These are phyloP conservation scores for Przewalskia tangutica DNA, from an alignment of 257 asterid genomes.

Conservation along the genomic window DNA sequence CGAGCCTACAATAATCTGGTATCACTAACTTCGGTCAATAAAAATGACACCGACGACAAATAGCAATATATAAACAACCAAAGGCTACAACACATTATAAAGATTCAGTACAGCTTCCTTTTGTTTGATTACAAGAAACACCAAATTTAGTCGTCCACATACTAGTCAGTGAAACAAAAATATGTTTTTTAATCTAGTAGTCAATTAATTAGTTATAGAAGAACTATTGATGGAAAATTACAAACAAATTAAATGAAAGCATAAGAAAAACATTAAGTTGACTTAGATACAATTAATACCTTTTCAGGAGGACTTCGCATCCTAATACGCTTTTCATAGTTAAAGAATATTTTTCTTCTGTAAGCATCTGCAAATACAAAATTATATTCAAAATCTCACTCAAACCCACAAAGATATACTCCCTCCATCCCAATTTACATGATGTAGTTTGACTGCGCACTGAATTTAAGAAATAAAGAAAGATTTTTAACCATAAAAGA, in stretches of 20 bases:
- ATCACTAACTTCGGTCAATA: background rate
- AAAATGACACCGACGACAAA: background rate
- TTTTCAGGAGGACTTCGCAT: constrained; percentile 97
- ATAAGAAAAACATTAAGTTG: background rate
- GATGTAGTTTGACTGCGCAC: too few species aligned
- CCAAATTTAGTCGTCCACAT: background rate
- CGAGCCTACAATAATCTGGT: too few species aligned
- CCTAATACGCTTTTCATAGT: constrained; percentile 81
- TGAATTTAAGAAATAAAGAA: too few species aligned
- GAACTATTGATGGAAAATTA: background rate
- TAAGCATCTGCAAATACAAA: constrained; percentile 47
- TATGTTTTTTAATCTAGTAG: background rate
- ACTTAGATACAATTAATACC: constrained; percentile 25
- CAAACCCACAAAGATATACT: background rate
- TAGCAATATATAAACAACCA: background rate
- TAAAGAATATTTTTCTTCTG: constrained; percentile 71
- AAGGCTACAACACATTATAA: background rate
- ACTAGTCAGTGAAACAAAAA: background rate
- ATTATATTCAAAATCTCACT: background rate
- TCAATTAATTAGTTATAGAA: background rate
- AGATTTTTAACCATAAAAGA: too few species aligned
- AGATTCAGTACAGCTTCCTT: background rate
- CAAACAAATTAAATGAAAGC: background rate
- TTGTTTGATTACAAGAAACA: background rate
- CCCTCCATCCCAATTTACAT: too few species aligned